Evolutionary conservation across 2,329 filamentous ascomycete genomes (phyloP).

Genomic region (Aspergillus japonicus): DNA sequence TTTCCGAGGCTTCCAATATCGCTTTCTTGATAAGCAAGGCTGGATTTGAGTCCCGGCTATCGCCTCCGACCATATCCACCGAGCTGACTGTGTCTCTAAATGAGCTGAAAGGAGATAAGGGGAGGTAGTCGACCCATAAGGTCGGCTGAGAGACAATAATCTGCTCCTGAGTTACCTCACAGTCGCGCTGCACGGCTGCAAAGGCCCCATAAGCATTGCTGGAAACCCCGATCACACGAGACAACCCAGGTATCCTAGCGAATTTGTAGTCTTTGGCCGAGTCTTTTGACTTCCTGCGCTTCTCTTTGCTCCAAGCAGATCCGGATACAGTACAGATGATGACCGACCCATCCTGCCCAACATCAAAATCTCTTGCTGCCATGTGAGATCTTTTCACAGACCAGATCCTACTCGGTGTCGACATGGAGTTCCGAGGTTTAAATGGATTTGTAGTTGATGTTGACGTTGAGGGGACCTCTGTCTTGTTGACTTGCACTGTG

Average conservation of each 20-base stretch:
- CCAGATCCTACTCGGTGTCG: constrained; percentile 80
- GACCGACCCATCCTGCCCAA: constrained; percentile 90
- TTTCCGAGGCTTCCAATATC: constrained; percentile 45
- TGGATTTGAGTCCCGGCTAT: constrained; percentile 25
- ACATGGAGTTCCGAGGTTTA: constrained; percentile 82
- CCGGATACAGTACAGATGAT: constrained; percentile 91
- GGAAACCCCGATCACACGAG: constrained; percentile 76
- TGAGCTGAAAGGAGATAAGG: constrained; percentile 66
- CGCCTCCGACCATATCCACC: constrained; percentile 38
- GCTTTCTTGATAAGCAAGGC: constrained; percentile 39
- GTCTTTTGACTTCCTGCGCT: constrained; percentile 75
- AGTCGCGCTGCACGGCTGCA: constrained; percentile 81
- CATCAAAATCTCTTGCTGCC: constrained; percentile 81
- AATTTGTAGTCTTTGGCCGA: constrained; percentile 93
- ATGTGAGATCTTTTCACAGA: constrained; percentile 78
- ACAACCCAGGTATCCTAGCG: constrained; percentile 82
- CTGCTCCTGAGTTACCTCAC: constrained; percentile 72
- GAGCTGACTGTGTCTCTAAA: constrained; percentile 52
- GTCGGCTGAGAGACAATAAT: constrained; percentile 66
- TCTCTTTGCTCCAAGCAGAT: constrained; percentile 87
- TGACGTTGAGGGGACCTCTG: constrained; percentile 58
- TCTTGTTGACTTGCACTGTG: constrained; percentile 72
- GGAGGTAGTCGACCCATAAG: constrained; percentile 71
- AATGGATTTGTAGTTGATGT: constrained; percentile 88
- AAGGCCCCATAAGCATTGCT: constrained; percentile 90